A percentile compares a stretch with the other conserved stretches of the same genome.
Conservation (phyloP, 306 rosid species). For the Vigna trinervia region DNA sequence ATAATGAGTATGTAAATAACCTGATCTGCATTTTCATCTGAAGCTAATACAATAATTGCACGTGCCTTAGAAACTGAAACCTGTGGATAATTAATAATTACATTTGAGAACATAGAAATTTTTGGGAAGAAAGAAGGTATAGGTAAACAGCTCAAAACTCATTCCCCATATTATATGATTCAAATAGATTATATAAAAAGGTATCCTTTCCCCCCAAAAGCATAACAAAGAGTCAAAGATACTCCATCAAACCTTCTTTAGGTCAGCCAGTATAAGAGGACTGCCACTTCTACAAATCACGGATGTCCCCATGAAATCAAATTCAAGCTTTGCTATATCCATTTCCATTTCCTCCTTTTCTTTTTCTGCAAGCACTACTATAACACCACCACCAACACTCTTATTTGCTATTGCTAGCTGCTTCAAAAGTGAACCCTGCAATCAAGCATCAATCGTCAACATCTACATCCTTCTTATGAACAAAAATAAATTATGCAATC, state of each 20-base stretch:
- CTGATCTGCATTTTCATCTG: conserved; percentile 98
- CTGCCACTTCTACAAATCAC: conserved; percentile 99
- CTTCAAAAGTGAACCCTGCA: conserved; percentile 95
- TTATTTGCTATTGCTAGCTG: conserved; percentile 96
- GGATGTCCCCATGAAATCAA: conserved; percentile 95
- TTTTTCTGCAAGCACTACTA: conserved; percentile 97
- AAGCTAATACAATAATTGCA: conserved; percentile 95
- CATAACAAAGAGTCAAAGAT: conserved; percentile 35
- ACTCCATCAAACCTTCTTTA: conserved; percentile 73
- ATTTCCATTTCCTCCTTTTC: conserved; percentile 99
- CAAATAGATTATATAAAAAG: conserved; percentile 26
- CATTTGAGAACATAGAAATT: conserved; percentile 21
- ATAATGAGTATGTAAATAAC: conserved; percentile 49
- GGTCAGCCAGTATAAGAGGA: conserved; percentile 94
- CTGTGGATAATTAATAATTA: conserved; percentile 48
- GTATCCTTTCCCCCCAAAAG: neutral
- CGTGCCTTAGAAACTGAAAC: conserved; percentile 99
- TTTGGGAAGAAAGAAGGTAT: conserved; percentile 8
- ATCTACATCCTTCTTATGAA: conserved; percentile 29
- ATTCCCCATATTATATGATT: conserved; percentile 21
- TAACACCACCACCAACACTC: conserved; percentile 93
- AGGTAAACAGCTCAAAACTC: conserved; percentile 11
- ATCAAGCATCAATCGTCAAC: conserved; percentile 39
- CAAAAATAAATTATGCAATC: conserved; percentile 35
- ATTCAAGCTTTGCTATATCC: conserved; percentile 95